Percentiles rank a stretch among this genome's conserved stretches.
Conservation (phyloP, 352 stramenopile genomes). For the Phytophthora chlamydospora region DNA sequence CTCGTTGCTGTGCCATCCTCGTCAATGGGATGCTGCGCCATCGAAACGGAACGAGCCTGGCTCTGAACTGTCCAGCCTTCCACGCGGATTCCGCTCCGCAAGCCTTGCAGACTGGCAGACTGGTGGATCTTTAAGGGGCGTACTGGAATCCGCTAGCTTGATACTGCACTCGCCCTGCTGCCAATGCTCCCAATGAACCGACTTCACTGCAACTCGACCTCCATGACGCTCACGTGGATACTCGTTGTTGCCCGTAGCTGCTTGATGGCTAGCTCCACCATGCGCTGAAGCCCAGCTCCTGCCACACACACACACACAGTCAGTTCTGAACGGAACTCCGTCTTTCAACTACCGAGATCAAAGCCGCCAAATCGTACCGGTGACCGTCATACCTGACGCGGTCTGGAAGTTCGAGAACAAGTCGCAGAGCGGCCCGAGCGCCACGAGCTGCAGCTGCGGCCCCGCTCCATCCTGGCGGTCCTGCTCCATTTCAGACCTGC, state of each 20-base stretch:
- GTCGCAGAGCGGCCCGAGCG: conserved; percentile 40
- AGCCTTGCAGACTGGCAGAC: neutral
- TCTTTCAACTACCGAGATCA: neutral
- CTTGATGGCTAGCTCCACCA: conserved; percentile 61
- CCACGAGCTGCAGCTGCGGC: conserved; percentile 26
- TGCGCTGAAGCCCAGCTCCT: conserved; percentile 55
- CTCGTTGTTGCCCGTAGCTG: conserved; percentile 38
- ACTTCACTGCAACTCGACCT: conserved; percentile 10
- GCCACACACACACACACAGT: neutral
- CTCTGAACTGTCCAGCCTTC: conserved; percentile 13
- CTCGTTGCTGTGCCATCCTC: neutral
- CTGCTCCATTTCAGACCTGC: conserved; percentile 17
- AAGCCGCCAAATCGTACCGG: conserved; percentile 26
- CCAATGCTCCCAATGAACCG: too few species aligned
- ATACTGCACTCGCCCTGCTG: too few species aligned
- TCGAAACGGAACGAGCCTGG: conserved; percentile 11
- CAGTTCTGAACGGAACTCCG: conserved; percentile 8
- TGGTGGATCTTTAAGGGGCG: conserved; percentile 13
- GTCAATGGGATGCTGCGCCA: conserved; percentile 26
- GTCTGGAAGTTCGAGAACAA: conserved; percentile 48
- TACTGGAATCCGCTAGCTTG: neutral
- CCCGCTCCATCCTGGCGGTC: conserved; percentile 10
- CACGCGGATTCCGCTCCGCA: conserved; percentile 8
- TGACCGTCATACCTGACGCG: conserved; percentile 35
- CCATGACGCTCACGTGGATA: conserved; percentile 29